phyloP scores from a whole-genome alignment of 2,329 filamentous ascomycete genomes.

The Penicillium sp. region DNA sequence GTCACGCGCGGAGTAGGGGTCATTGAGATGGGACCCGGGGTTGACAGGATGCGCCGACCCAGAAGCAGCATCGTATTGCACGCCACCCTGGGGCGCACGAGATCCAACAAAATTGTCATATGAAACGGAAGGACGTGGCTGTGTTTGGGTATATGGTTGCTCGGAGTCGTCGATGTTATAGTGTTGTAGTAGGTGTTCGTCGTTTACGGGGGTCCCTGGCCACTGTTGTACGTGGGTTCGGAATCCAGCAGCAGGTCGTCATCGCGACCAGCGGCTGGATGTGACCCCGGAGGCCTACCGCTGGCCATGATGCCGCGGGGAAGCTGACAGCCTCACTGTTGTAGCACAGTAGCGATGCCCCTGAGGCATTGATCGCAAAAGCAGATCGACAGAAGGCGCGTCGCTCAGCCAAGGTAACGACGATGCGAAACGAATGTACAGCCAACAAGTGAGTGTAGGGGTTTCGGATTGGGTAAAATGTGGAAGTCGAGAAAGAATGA shows the following conservation, averaged over 20 bases:
- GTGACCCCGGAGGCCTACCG: constrained; percentile 54
- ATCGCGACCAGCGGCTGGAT: constrained; percentile 44
- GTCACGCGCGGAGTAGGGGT: constrained; percentile 40
- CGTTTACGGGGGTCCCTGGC: constrained; percentile 73
- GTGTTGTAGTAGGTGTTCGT: constrained; percentile 72
- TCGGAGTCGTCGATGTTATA: constrained; percentile 68
- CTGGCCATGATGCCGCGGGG: constrained; percentile 43
- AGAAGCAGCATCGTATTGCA: constrained; percentile 39
- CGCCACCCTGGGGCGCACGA: constrained; percentile 49
- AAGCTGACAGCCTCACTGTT: constrained; percentile 36
- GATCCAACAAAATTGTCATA: constrained; percentile 92
- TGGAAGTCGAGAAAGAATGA: constrained; percentile 11
- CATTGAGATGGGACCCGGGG: constrained; percentile 35
- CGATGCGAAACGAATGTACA: constrained; percentile 8
- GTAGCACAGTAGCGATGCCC: constrained; percentile 25
- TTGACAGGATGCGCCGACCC: constrained; percentile 32
- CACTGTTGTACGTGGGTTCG: constrained; percentile 61
- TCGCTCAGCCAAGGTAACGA: constrained; percentile 1
- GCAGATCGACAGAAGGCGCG: constrained; percentile 9
- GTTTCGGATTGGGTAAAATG: neutral
- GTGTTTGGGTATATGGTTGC: constrained; percentile 48
- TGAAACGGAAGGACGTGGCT: constrained; percentile 76
- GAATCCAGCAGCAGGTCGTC: constrained; percentile 44
- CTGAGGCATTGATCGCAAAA: constrained; percentile 39
- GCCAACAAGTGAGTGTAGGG: neutral